Percentiles rank a stretch among this genome's conserved stretches.
These are phyloP conservation scores for Podospora conica DNA, from an alignment of 495 filamentous ascomycete species.

Conservation along the genomic window DNA sequence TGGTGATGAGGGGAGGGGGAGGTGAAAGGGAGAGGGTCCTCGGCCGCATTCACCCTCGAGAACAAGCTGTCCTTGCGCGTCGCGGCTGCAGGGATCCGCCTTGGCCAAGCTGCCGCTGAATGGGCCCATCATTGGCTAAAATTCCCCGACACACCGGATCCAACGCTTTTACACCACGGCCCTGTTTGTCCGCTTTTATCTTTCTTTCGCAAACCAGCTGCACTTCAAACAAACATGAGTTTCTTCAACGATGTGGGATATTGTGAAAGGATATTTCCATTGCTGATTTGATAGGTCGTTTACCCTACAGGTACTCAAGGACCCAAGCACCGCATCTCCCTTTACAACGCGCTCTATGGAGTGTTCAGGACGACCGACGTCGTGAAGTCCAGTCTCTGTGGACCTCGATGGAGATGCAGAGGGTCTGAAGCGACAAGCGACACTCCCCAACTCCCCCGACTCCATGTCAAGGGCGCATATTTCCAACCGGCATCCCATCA, in stretches of 20 bases:
- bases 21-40: conserved; percentile 14
- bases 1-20: conserved; percentile 4
- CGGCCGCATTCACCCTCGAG: conserved; percentile 4
- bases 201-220: background rate
- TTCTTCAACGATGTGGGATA: background rate
- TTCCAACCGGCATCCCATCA: background rate
- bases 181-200: background rate
- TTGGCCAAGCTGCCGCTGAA: background rate
- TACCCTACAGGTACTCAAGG: background rate
- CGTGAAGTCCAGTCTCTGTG: background rate
- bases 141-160: conserved; percentile 4
- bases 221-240: background rate
- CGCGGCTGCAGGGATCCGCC: conserved; percentile 10
- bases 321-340: background rate
- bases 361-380: background rate
- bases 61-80: conserved; percentile 17
- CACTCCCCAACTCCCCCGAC: background rate
- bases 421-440: background rate
- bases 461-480: background rate
- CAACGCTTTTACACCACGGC: background rate
- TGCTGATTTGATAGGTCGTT: background rate
- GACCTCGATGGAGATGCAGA: background rate
- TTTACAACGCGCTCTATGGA: background rate
- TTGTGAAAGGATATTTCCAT: background rate
- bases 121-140: conserved; percentile 3